phyloP scores from a whole-genome alignment of 352 stramenopile species.

The Aphanomyces cochlioides region DNA sequence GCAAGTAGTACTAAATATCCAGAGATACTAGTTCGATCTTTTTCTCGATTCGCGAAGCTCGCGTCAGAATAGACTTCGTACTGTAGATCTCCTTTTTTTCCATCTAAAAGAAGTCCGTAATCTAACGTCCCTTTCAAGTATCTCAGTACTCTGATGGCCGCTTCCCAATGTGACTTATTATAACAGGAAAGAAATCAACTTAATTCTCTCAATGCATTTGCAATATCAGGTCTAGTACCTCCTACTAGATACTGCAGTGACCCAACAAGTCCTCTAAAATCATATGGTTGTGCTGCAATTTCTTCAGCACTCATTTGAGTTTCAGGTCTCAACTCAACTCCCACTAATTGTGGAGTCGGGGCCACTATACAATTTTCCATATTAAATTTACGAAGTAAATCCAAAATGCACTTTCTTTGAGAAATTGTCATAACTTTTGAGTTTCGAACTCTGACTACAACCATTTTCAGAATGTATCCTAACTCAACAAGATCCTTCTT shows the following conservation, averaged over 20 bases:
- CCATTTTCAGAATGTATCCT: slow-evolving; percentile 36
- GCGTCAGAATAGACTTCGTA: too few relatives aligned
- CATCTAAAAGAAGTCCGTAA: too few relatives aligned
- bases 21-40: too few relatives aligned
- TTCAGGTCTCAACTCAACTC: slow-evolving; percentile 24
- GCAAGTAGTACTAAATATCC: too few relatives aligned
- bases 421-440: slow-evolving; percentile 10
- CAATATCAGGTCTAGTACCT: too few relatives aligned
- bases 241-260: slow-evolving; percentile 32
- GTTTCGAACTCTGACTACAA: background rate
- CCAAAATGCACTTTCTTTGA: slow-evolving; percentile 16
- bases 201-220: too few relatives aligned
- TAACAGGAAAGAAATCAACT: too few relatives aligned
- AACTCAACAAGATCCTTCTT: slow-evolving; percentile 38
- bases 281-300: slow-evolving; percentile 30
- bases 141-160: too few relatives aligned
- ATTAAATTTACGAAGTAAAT: slow-evolving; percentile 23
- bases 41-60: too few relatives aligned
- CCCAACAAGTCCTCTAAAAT: slow-evolving; percentile 28
- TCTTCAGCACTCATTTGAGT: slow-evolving; percentile 30
- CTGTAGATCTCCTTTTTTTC: too few relatives aligned
- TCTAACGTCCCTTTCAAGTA: too few relatives aligned
- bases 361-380: slow-evolving; percentile 11
- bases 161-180: too few relatives aligned
- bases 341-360: slow-evolving; percentile 19